Percentiles rank a stretch among this genome's conserved stretches.
phyloP scores from a whole-genome alignment of 75 land plant species.

The Pinus taeda region DNA sequence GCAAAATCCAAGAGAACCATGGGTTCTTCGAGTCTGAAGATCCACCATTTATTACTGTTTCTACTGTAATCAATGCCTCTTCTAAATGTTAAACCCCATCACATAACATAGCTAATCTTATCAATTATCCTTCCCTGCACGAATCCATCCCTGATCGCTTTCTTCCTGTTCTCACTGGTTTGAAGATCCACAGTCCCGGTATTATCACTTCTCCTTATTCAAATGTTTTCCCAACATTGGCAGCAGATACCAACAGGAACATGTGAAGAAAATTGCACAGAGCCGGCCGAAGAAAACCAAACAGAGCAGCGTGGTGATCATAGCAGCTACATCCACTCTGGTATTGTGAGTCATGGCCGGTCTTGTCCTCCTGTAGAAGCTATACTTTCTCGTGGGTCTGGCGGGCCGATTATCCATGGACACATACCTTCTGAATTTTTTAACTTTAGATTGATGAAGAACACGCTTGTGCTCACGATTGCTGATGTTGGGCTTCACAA shows the following conservation, averaged over 20 bases:
- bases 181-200: background rate
- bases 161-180: constrained; percentile 12
- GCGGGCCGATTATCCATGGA: background rate
- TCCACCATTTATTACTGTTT: too few species aligned
- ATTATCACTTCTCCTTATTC: background rate
- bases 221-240: background rate
- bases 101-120: too few species aligned
- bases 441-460: too few species aligned
- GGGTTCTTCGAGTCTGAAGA: too few species aligned
- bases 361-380: background rate
- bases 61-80: too few species aligned
- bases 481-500: background rate
- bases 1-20: too few species aligned
- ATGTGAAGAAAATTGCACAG: constrained; percentile 4
- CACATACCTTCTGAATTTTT: background rate
- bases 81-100: too few species aligned
- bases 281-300: constrained; percentile 1
- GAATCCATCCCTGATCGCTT: constrained; percentile 8
- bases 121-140: background rate
- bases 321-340: background rate
- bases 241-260: constrained; percentile 9
- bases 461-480: background rate
- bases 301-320: background rate
- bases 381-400: background rate
- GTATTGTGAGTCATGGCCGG: background rate